phyloP scores from a whole-genome alignment of 2,329 filamentous ascomycete genomes.

The Colletotrichum lini region DNA sequence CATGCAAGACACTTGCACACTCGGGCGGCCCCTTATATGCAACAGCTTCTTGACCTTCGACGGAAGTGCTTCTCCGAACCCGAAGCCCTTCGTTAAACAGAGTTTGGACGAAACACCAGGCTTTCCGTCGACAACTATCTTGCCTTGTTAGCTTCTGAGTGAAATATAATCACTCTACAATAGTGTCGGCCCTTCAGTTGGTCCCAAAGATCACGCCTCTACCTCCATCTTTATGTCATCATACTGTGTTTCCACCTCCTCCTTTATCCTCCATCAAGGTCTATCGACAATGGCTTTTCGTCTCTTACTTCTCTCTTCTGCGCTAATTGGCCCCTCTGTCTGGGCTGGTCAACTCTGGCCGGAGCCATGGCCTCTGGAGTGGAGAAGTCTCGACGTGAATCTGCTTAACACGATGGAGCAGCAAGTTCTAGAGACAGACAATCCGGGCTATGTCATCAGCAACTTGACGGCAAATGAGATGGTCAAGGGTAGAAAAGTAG shows the following conservation, averaged over 20 bases:
- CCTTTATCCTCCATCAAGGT: fast-evolving
- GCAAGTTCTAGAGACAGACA: background rate
- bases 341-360: background rate
- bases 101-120: too few species aligned
- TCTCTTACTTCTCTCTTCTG: background rate
- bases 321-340: background rate
- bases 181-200: too few species aligned
- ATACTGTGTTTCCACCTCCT: background rate
- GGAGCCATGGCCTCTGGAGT: slow-evolving; percentile 15
- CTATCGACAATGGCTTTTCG: background rate
- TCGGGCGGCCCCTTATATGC: too few species aligned
- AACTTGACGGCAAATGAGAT: slow-evolving; percentile 28
- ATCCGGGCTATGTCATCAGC: slow-evolving; percentile 20
- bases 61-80: too few species aligned
- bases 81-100: too few species aligned
- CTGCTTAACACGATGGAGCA: background rate
- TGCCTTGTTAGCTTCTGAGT: too few species aligned
- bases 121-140: too few species aligned
- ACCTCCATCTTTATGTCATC: too few species aligned
- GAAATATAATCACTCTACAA: too few species aligned
- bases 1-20: too few species aligned
- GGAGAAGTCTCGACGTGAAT: background rate
- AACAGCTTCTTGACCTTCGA: too few species aligned
- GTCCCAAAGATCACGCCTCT: too few species aligned
- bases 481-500: slow-evolving; percentile 30